A percentile compares a stretch with the other conserved stretches of the same genome.
phyloP scores from a whole-genome alignment of 2,329 filamentous ascomycete species.

The Nigrospora osmanthi region DNA sequence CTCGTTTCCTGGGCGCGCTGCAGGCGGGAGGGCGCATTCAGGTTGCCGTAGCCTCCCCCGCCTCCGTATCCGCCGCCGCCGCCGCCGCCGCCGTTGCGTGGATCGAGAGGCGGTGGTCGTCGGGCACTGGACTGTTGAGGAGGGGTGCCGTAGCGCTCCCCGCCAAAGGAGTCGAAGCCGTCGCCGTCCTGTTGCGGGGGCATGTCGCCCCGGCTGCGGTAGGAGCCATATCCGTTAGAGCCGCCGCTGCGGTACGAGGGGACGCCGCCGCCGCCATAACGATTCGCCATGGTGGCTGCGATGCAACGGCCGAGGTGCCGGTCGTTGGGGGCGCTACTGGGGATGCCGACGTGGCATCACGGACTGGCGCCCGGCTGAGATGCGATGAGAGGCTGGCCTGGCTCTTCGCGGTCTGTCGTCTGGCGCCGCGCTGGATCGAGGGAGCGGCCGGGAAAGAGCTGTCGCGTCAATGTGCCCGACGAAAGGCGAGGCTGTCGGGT shows the following conservation, averaged over 20 bases:
- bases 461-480: too few relatives aligned
- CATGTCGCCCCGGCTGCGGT: conserved; percentile 15
- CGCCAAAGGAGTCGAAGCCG: conserved; percentile 43
- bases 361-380: background rate
- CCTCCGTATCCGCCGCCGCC: conserved; percentile 5
- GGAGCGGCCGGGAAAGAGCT: too few relatives aligned
- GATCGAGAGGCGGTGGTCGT: conserved; percentile 22
- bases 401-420: too few relatives aligned
- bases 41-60: conserved; percentile 8
- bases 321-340: background rate
- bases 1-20: conserved; percentile 27
- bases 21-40: conserved; percentile 13
- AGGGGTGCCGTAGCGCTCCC: conserved; percentile 30
- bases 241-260: conserved; percentile 35
- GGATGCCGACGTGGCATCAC: conserved; percentile 1
- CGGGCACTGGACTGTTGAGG: conserved; percentile 16
- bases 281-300: conserved; percentile 2
- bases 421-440: too few relatives aligned
- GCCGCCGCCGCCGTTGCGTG: conserved; percentile 14
- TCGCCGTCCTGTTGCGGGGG: conserved; percentile 21
- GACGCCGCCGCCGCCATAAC: conserved; percentile 17
- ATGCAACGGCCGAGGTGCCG: background rate
- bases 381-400: background rate
- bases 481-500: too few relatives aligned
- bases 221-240: conserved; percentile 34